Base-by-base conservation (phyloP, 305 asterid species). In the Euphrasia arctica region DNA sequence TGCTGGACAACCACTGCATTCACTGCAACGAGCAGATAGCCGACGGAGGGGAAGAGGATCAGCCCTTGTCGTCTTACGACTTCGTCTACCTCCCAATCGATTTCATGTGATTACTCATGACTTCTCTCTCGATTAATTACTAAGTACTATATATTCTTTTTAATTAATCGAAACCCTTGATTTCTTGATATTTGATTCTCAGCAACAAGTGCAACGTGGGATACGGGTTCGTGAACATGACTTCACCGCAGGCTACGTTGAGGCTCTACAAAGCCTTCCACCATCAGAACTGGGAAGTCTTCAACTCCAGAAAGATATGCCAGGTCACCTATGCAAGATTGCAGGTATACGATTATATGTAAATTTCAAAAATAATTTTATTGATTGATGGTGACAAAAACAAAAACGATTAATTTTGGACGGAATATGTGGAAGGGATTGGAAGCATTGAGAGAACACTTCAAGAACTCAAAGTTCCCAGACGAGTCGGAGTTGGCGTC, bases 141-240 rank as follows among this genome's bases (percentile, higher is more conserved):
- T 0, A 36, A 1, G 9, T 36, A 36, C 2, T 43, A 43, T 10
- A 6, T 6, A 5, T 10, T 43, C 1, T 9, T 0, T 1, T 42
- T 42, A 42, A 1, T 42, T 2, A 42, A 5, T 42, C 9, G n/a
- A 8, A 42, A 43, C 13, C 13, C n/a, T 45, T 45, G 4, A 29
- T 29, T 29, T 29, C 3, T 29, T 29, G 32, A 31, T 31, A 7
- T 11, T 51, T 15, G 56, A 12, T 50, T 7, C 28, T 34, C 3
- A 93, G 97, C 43, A 93, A 93, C 87, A 93, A 93, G 66, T 93
- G 99, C 84, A 93, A 93, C 59, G 99, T 93, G 72, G 99, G 99
- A 65, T 93, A 93, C 54, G 99, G 99, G 45, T 93, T 93, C 58
- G 99, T 93, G 76, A 93, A 93, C 83, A 93, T 93, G 99, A 93